These are phyloP conservation scores for Meripilus lineatus DNA, from an alignment of 1,284 basidiomycete genomes.

Conservation along the genomic window DNA sequence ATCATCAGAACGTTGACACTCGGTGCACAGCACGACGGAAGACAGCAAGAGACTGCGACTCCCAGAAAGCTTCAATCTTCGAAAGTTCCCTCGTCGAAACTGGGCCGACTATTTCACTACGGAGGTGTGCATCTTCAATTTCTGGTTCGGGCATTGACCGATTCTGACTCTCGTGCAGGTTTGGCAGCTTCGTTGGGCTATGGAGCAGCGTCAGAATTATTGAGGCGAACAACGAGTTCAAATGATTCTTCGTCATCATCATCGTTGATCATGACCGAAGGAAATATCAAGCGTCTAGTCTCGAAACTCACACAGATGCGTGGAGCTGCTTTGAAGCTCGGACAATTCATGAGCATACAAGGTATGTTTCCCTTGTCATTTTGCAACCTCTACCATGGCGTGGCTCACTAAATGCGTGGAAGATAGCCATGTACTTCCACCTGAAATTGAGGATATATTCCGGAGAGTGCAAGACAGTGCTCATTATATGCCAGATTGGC, in stretches of 20 bases:
- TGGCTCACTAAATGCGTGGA: neutral
- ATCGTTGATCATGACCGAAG: conserved; percentile 81
- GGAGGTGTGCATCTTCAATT: conserved; percentile 56
- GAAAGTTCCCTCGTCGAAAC: conserved; percentile 81
- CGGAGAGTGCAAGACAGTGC: conserved; percentile 92
- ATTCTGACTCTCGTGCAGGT: conserved; percentile 32
- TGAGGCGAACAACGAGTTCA: conserved; percentile 26
- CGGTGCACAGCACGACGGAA: too few species aligned
- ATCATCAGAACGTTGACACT: too few species aligned
- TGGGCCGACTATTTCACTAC: conserved; percentile 89
- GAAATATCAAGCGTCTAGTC: conserved; percentile 87
- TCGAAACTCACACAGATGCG: conserved; percentile 93
- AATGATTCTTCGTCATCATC: conserved; percentile 24
- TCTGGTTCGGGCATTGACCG: neutral
- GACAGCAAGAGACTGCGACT: too few species aligned
- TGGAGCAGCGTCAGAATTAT: conserved; percentile 55
- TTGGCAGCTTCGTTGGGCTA: conserved; percentile 69
- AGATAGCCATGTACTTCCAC: conserved; percentile 88
- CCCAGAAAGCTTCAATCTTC: conserved; percentile 59
- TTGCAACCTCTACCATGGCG: neutral
- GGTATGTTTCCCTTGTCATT: conserved; percentile 39
- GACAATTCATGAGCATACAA: conserved; percentile 98
- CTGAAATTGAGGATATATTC: conserved; percentile 87
- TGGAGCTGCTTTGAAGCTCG: conserved; percentile 94
- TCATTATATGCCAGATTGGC: conserved; percentile 98